Evolutionary conservation across 108 stramenopile genomes (phyloP).

Genomic region (Nitzschia sp.): DNA sequence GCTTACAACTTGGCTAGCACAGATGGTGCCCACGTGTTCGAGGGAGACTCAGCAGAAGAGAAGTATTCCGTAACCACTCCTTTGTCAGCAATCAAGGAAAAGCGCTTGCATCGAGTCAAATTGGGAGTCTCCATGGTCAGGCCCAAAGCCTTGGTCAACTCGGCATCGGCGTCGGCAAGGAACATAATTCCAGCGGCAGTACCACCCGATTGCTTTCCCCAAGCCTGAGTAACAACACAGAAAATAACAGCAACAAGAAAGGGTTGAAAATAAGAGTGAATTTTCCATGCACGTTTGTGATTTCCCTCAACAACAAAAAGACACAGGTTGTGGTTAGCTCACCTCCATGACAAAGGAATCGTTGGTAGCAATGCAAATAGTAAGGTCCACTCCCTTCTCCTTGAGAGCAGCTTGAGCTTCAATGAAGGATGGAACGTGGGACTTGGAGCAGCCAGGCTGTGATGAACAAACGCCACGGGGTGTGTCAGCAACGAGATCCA

Average conservation of each 20-base stretch:
- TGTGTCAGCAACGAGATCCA: background rate
- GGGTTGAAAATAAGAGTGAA: background rate
- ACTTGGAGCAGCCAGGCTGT: conserved; percentile 66
- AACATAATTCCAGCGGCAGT: conserved; percentile 73
- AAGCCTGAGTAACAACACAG: conserved; percentile 45
- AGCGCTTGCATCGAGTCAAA: conserved; percentile 70
- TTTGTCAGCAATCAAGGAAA: conserved; percentile 80
- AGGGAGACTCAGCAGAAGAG: conserved; percentile 53
- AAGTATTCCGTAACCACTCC: conserved; percentile 83
- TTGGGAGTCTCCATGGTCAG: conserved; percentile 66
- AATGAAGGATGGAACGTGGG: conserved; percentile 87
- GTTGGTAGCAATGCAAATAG: conserved; percentile 87
- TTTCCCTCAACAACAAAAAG: background rate
- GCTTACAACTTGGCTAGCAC: conserved; percentile 52
- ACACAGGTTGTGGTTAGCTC: conserved; percentile 1
- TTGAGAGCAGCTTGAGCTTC: conserved; percentile 74
- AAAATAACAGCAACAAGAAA: too few relatives aligned
- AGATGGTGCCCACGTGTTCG: conserved; percentile 82
- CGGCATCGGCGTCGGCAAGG: conserved; percentile 63
- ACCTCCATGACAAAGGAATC: conserved; percentile 86
- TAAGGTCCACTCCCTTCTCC: conserved; percentile 76
- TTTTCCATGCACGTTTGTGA: background rate
- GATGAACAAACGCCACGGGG: background rate
- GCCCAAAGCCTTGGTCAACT: conserved; percentile 70
- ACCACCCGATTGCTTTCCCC: conserved; percentile 79